These are phyloP conservation scores for Periconia macrospinosa DNA, from an alignment of 2,329 filamentous ascomycete species.

Conservation along the genomic window DNA sequence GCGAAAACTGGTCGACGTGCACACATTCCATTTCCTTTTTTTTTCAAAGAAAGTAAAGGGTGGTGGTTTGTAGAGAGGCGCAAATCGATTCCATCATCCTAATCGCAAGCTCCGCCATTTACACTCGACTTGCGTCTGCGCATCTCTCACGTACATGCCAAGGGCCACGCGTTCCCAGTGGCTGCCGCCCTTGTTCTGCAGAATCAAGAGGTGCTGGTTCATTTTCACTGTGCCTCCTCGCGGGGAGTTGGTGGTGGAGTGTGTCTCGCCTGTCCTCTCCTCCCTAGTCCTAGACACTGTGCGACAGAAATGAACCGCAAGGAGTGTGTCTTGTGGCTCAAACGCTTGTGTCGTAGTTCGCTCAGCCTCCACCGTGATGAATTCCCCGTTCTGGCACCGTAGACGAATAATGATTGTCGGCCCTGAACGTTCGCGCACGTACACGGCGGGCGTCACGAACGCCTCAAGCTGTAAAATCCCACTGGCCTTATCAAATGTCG, in stretches of 20 bases:
- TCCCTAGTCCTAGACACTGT: not conserved
- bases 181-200: conserved; percentile 1
- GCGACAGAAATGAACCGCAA: conserved; percentile 4
- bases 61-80: not conserved
- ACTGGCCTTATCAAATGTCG: not conserved
- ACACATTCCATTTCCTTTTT: too few species aligned
- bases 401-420: not conserved
- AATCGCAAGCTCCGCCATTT: conserved; percentile 4
- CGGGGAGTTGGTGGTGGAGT: not conserved
- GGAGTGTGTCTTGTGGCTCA: not conserved
- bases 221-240: not conserved
- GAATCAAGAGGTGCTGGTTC: conserved; percentile 7
- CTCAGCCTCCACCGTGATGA: not conserved
- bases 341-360: not conserved
- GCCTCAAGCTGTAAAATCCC: conserved; percentile 3
- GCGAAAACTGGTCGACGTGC: too few species aligned
- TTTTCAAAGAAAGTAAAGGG: too few species aligned
- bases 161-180: conserved; percentile 13
- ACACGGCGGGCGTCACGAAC: not conserved
- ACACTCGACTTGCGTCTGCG: not conserved
- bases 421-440: not conserved
- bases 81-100: conserved; percentile 1
- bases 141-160: conserved; percentile 3
- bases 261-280: not conserved
- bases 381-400: not conserved